phyloP scores from a whole-genome alignment of 352 stramenopile species.

The Pythium dissimile region DNA sequence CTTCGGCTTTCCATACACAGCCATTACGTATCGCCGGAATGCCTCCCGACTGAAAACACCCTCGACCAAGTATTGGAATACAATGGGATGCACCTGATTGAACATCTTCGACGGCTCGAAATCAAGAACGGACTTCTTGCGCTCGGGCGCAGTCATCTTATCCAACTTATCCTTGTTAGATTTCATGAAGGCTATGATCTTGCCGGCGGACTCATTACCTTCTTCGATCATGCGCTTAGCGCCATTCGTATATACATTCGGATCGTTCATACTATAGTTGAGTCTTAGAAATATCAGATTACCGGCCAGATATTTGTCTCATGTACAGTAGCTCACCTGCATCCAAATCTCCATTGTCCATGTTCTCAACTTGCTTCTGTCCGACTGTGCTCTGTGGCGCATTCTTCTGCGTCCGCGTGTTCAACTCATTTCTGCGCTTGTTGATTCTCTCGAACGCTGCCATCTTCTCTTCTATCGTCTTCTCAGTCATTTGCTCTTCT shows the following conservation, averaged over 20 bases:
- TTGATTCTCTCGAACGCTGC: background rate
- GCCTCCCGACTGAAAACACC: background rate
- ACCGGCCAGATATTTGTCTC: too few relatives aligned
- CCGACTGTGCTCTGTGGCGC: too few relatives aligned
- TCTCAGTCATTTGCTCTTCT: background rate
- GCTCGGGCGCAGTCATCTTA: background rate
- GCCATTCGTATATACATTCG: background rate
- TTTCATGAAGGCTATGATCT: background rate
- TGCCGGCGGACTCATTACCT: background rate
- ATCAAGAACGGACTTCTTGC: background rate
- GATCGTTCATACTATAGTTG: too few relatives aligned
- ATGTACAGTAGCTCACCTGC: too few relatives aligned
- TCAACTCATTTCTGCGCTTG: too few relatives aligned
- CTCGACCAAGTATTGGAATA: background rate
- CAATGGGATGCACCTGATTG: background rate
- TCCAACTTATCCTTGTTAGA: background rate
- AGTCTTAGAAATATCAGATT: too few relatives aligned
- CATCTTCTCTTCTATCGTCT: background rate
- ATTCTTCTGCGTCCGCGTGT: too few relatives aligned
- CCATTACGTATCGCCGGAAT: background rate
- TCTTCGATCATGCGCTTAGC: background rate
- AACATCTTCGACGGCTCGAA: conserved; percentile 1
- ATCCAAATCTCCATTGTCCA: too few relatives aligned
- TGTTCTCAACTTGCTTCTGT: too few relatives aligned
- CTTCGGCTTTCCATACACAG: background rate